Evolutionary conservation across 345 rosid genomes (phyloP).

Genomic region (Isatis tinctoria): DNA sequence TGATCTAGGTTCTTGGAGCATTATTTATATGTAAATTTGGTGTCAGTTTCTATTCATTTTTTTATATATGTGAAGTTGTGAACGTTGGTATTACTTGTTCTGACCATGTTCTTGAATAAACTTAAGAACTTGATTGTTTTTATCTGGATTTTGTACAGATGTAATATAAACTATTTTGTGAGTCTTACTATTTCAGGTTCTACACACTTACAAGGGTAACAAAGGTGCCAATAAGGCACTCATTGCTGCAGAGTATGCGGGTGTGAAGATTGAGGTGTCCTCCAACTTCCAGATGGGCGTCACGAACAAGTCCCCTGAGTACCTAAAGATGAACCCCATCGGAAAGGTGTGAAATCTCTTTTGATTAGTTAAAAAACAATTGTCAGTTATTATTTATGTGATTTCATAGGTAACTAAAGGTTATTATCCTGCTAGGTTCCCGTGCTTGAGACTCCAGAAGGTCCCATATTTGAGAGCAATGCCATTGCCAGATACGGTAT

Average conservation of each 20-base stretch:
- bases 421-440: constrained; percentile 53
- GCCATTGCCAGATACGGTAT: constrained; percentile 91
- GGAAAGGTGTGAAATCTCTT: constrained; percentile 60
- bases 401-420: not conserved
- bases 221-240: constrained; percentile 71
- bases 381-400: not conserved
- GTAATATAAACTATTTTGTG: not conserved
- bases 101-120: not conserved
- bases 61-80: not conserved
- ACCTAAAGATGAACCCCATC: constrained; percentile 87
- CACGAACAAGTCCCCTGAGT: constrained; percentile 79
- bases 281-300: constrained; percentile 83
- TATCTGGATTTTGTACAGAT: not conserved
- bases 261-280: constrained; percentile 53
- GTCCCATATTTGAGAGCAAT: constrained; percentile 91
- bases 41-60: not conserved
- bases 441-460: constrained; percentile 92
- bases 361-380: not conserved
- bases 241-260: constrained; percentile 83
- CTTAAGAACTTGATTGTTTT: not conserved
- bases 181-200: constrained; percentile 38
- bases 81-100: not conserved
- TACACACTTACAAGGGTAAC: constrained; percentile 57
- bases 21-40: not conserved
- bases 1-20: not conserved